These are phyloP conservation scores for Paecilomyces dactylethromorphus DNA, from an alignment of 2,329 filamentous ascomycete species.

Conservation along the genomic window DNA sequence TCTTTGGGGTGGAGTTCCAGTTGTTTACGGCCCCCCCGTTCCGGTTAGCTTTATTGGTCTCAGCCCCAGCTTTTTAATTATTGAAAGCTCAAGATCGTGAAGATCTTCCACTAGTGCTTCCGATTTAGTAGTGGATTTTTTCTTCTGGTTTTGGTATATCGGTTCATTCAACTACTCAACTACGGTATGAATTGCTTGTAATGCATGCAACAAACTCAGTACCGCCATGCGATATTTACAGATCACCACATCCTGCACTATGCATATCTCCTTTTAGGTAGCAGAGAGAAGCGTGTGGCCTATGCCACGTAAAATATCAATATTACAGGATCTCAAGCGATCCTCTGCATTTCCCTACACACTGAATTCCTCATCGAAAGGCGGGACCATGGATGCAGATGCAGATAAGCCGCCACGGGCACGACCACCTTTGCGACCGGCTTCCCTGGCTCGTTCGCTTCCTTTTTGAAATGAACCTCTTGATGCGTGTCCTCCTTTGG, in stretches of 20 bases:
- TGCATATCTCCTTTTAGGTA: no score
- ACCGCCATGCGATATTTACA: no score
- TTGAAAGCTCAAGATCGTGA: not conserved
- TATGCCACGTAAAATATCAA: no score
- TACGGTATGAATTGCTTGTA: no score
- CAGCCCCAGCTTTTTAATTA: no score
- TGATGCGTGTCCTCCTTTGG: conserved; percentile 17
- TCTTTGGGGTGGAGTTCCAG: not conserved
- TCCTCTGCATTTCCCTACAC: not conserved
- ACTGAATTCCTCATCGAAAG: conserved; percentile 14
- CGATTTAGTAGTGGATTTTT: not conserved
- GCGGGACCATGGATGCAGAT: conserved; percentile 13
- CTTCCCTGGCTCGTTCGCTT: conserved; percentile 3
- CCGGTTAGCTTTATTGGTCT: not conserved
- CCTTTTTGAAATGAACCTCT: conserved; percentile 4
- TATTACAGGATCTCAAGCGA: no score
- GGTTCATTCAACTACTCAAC: no score
- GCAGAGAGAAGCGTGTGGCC: no score
- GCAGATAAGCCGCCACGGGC: conserved; percentile 1
- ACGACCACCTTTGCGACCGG: conserved; percentile 6
- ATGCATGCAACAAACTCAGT: no score
- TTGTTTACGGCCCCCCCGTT: not conserved
- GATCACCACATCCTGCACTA: no score
- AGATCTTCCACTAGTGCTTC: not conserved
- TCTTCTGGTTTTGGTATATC: no score